A percentile compares a stretch with the other conserved stretches of the same genome.
Conservation (phyloP, 1,284 basidiomycete genomes). For the Sporisorium exsertum region DNA sequence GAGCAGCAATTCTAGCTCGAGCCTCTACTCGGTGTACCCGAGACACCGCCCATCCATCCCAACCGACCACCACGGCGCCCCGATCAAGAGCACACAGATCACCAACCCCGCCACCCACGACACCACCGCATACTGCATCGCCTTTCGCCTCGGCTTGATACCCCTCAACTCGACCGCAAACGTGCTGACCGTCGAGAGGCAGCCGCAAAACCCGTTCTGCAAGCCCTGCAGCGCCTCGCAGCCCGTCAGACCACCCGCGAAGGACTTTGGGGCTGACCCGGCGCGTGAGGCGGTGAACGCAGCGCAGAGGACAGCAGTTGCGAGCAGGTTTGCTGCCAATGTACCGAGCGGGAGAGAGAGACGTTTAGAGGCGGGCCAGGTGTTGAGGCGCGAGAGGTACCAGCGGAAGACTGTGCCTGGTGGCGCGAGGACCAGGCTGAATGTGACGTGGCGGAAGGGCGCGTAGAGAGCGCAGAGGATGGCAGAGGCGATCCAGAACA, state of each 20-base stretch:
- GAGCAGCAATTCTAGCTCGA: neutral
- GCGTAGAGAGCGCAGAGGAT: slow-evolving; percentile 80
- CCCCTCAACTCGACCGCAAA: slow-evolving; percentile 84
- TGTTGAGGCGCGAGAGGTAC: slow-evolving; percentile 79
- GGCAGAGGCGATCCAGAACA: slow-evolving; percentile 73
- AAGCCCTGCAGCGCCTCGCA: slow-evolving; percentile 71
- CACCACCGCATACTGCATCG: slow-evolving; percentile 57
- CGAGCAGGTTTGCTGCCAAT: slow-evolving; percentile 83
- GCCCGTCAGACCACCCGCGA: slow-evolving; percentile 25
- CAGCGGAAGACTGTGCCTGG: slow-evolving; percentile 89
- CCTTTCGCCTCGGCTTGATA: slow-evolving; percentile 70
- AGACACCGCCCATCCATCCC: slow-evolving; percentile 59
- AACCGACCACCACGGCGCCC: slow-evolving; percentile 61
- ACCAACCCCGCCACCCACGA: slow-evolving; percentile 57
- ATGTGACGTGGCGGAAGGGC: slow-evolving; percentile 83
- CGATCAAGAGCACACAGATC: slow-evolving; percentile 57
- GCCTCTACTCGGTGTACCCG: slow-evolving; percentile 18
- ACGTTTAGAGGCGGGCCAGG: slow-evolving; percentile 75
- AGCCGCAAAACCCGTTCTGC: slow-evolving; percentile 92
- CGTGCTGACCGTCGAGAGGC: slow-evolving; percentile 92
- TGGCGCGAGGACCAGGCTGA: slow-evolving; percentile 89
- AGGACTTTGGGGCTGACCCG: slow-evolving; percentile 16
- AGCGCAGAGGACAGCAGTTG: slow-evolving; percentile 66
- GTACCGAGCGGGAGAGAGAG: slow-evolving; percentile 80
- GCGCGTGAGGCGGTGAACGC: slow-evolving; percentile 50